phyloP scores from a whole-genome alignment of 805 yeast genomes.

The Candida gorgasii region DNA sequence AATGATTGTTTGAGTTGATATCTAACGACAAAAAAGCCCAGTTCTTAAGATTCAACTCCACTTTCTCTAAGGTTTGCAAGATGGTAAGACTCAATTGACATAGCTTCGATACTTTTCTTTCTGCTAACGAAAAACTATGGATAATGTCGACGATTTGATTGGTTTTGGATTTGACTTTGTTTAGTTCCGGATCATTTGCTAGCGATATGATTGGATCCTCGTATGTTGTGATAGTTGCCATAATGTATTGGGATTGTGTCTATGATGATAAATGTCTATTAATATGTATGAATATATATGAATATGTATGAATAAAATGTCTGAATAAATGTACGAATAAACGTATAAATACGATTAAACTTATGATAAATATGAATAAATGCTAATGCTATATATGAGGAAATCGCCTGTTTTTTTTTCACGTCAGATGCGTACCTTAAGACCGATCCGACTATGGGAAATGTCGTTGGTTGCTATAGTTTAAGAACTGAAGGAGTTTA shows the following conservation, averaged over 20 bases:
- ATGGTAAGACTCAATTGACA: constrained; percentile 50
- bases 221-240: constrained; percentile 21
- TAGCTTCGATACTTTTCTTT: constrained; percentile 45
- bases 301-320: not conserved
- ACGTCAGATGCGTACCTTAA: constrained; percentile 5
- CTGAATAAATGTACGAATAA: not conserved
- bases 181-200: constrained; percentile 51
- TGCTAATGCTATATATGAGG: not conserved
- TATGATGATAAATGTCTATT: not conserved
- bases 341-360: not conserved
- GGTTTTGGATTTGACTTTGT: constrained; percentile 41
- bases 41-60: constrained; percentile 46
- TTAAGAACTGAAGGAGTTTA: no score
- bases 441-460: not conserved
- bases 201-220: constrained; percentile 50
- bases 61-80: constrained; percentile 50
- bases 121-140: constrained; percentile 44
- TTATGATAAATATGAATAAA: not conserved
- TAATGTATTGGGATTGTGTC: not conserved
- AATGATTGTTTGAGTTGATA: constrained; percentile 45
- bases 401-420: constrained; percentile 8
- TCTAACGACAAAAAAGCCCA: constrained; percentile 60
- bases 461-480: not conserved
- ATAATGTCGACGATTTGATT: constrained; percentile 42
- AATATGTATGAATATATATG: not conserved